Base-by-base conservation (phyloP, 192 early-diverging fungal species). In the Entomortierella lignicola region DNA sequence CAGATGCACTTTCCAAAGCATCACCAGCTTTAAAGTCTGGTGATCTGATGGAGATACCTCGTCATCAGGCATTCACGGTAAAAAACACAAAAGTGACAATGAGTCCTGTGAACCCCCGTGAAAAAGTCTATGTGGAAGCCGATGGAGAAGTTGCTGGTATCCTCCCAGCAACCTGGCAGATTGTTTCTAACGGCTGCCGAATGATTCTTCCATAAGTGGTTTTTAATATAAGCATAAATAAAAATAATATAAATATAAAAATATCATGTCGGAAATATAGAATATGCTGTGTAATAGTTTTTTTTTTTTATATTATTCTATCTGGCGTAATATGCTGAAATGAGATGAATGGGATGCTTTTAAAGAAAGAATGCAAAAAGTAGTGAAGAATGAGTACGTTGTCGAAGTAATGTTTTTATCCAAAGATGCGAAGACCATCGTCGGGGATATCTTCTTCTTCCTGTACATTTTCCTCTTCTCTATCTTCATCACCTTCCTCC, bases 341-440 rank as follows among this genome's bases (percentile, higher is more conserved):
- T 10, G 10, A 7, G 34, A 4, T 37, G 34, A 37, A 37, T 32
- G 18, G 18, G 62, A 26, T 48, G 55, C 10, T 37, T 50, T 50
- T 17, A 17, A 21, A 50, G 15, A 50, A 50, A 54, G 10, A 54
- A 54, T 54, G 52, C 52, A 54, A 15, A 54, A 26, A 29, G 54
- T 47, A 72, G 60, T 42, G 63, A 27, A 21, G 42, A 23, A 30
- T 23, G 27, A 26, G 21, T 29, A 6, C 32, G 6, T 30, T 30
- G n/a, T n/a, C n/a, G n/a, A n/a, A n/a, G n/a, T n/a, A n/a, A n/a
- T n/a, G n/a, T 32, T 12, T 44, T 77, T 69, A 77, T 34, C 74
- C 74, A 77, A 77, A 77, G 61, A 77, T 77, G 32, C 74, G 74
- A 53, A 77, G 74, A 32, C 74, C 74, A 60, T 77, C 74, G 17